Base-by-base conservation (phyloP, 2,329 filamentous ascomycete species). In the Clathrospora elynae region DNA sequence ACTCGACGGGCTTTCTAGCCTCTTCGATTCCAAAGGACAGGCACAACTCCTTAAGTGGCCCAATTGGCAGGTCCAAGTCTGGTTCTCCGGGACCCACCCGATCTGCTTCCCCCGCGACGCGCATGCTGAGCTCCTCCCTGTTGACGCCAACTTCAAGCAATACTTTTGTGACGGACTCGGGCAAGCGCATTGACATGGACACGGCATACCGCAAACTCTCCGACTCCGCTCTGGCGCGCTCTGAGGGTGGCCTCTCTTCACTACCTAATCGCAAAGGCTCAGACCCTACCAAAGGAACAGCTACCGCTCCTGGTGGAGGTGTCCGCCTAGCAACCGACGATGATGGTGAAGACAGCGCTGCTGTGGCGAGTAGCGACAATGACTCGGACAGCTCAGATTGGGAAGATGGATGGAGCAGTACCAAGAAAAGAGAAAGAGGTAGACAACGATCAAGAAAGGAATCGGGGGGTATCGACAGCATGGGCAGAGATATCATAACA, bases 141-240 rank as follows among this genome's bases (percentile, higher is more conserved):
- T 71, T 70, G 70, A 73, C 51, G 64, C 73, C 58, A 61, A 59
- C 53, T 50, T 52, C 65, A 51, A 51, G 65, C 20, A 63, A 64
- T 64, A 75, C 72, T 30, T 72, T 79, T 10, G 74, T 82, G 30
- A 75, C 87, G 3, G 79, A 82, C 28, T 82, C 83, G 39, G 83
- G 82, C 8, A 78, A 80, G 32, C 66, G 80, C 1, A 73, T 90
- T 36, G 85, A 90, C 61, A 80, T 87, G 68, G 82, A 79, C 45
- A 85, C 76, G 51, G 85, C 86, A 3, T 88, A 90, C 62, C 78
- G 84, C 35, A 80, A 82, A 45, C 72, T 90, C 12, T 89, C 87
- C 1, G 85, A 91, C 62, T 85, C 85, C 8, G 84, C 85, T 35
- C 71, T 91, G 29, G 76, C 82, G 3, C 78, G 78, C 19, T 83